Conservation (phyloP, 1,284 basidiomycete species). For the Ganoderma lingzhi region DNA sequence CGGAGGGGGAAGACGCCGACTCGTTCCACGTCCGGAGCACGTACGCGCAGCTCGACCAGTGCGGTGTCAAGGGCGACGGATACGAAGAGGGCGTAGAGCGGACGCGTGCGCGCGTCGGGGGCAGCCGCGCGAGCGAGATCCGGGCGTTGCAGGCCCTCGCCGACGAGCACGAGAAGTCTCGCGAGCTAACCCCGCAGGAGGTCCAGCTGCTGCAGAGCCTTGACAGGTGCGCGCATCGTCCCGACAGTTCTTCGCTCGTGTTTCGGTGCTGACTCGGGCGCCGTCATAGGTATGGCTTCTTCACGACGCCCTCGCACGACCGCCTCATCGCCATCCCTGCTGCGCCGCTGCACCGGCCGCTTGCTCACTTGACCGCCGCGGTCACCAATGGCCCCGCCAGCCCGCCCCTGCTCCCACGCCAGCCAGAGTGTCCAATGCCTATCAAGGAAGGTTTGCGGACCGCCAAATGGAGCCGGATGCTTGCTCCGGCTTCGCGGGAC, state of each 20-base stretch:
- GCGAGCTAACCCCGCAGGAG: slow-evolving; percentile 70
- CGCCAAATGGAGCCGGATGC: slow-evolving; percentile 91
- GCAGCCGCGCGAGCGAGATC: slow-evolving; percentile 64
- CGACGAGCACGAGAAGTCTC: slow-evolving; percentile 63
- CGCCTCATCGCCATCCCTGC: slow-evolving; percentile 75
- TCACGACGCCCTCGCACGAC: slow-evolving; percentile 78
- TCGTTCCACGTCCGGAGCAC: slow-evolving; percentile 89
- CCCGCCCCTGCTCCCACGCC: slow-evolving; percentile 46
- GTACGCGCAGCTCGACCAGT: slow-evolving; percentile 85
- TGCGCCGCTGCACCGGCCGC: slow-evolving; percentile 67
- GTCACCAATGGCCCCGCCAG: slow-evolving; percentile 46
- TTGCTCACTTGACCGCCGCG: slow-evolving; percentile 56
- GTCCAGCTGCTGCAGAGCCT: slow-evolving; percentile 73
- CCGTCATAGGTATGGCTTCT: slow-evolving; percentile 83
- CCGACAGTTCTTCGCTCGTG: neutral
- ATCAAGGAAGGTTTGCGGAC: slow-evolving; percentile 77
- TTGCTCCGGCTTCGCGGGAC: slow-evolving; percentile 73
- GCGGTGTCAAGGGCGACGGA: slow-evolving; percentile 91
- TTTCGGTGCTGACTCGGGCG: slow-evolving; percentile 17
- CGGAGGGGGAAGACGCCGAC: slow-evolving; percentile 85
- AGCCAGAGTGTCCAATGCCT: slow-evolving; percentile 52
- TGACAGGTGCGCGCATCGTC: slow-evolving; percentile 70
- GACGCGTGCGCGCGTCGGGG: slow-evolving; percentile 84
- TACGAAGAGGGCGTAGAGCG: slow-evolving; percentile 92
- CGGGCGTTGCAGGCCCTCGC: slow-evolving; percentile 63